These are phyloP conservation scores for Fusarium keratoplasticum DNA, from an alignment of 2,329 filamentous ascomycete species.

Conservation along the genomic window DNA sequence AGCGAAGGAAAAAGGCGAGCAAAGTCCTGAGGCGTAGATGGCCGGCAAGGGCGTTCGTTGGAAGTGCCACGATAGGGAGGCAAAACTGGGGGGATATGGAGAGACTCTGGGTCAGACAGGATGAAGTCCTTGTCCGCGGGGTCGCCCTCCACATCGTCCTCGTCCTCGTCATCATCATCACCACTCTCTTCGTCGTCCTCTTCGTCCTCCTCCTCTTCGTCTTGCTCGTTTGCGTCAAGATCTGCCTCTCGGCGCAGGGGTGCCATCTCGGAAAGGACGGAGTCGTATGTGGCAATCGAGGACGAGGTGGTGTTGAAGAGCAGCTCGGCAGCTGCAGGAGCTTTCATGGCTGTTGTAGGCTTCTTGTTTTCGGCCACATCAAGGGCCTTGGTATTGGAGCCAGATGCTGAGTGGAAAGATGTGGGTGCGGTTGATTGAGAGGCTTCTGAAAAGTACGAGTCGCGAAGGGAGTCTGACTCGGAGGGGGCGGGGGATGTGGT, in stretches of 20 bases:
- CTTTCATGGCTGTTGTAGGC: slow-evolving; percentile 15
- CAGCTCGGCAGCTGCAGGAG: slow-evolving; percentile 20
- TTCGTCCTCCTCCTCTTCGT: slow-evolving; percentile 36
- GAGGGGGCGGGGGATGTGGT: slow-evolving; percentile 41
- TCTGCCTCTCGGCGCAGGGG: slow-evolving; percentile 37
- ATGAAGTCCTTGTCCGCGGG: slow-evolving; percentile 43
- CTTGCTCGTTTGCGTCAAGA: slow-evolving; percentile 36
- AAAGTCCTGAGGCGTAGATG: slow-evolving; percentile 86
- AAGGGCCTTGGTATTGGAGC: slow-evolving; percentile 38
- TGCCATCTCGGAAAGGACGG: slow-evolving; percentile 63
- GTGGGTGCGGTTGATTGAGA: slow-evolving; percentile 46
- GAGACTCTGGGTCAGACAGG: slow-evolving; percentile 42
- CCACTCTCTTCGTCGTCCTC: slow-evolving; percentile 34
- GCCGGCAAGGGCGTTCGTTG: slow-evolving; percentile 71
- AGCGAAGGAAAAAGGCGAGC: slow-evolving; percentile 87
- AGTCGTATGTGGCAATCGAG: slow-evolving; percentile 85
- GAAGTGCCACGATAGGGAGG: slow-evolving; percentile 72
- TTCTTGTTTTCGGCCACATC: slow-evolving; percentile 22
- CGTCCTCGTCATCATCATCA: slow-evolving; percentile 49
- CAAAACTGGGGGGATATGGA: slow-evolving; percentile 60
- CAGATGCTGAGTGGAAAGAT: slow-evolving; percentile 42
- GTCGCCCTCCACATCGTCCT: slow-evolving; percentile 41
- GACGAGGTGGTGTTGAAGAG: slow-evolving; percentile 47
- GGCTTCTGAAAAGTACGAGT: slow-evolving; percentile 44
- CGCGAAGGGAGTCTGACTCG: slow-evolving; percentile 42